Base-by-base conservation (phyloP, 1,284 basidiomycete species). In the Ustilago sp. region DNA sequence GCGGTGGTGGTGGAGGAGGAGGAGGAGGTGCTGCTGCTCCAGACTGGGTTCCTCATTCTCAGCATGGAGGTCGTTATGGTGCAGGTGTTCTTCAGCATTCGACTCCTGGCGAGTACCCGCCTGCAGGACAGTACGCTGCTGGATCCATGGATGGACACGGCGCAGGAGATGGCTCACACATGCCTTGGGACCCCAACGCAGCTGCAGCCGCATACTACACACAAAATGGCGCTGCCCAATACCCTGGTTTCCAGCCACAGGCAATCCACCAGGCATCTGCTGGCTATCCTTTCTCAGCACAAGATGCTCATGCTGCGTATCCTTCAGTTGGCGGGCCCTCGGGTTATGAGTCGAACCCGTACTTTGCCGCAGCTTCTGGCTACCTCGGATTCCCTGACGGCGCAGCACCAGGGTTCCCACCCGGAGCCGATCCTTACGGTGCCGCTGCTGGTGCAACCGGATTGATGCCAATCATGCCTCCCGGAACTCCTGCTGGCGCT, bases 321-420 rank as follows among this genome's bases (percentile, higher is more conserved):
- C 47, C 55, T 15, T 61, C 53, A 31, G 36, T 59, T 6, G 61
- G 59, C 51, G 62, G 57, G 28, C 51, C 59, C 8, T 65, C 71
- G 2, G 74, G 57, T 11, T 74, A 62, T 50, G 72, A 76, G 13
- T 15, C 68, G 6, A 82, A 81, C 48, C 68, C 79, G 7, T 82
- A 82, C 64, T 79, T 80, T 68, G 77, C 74, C 8, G 79, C 79
- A 35, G 80, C 80, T 5, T 67, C 72, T 6, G 77, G 77, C 41
- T 79, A 79, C 38, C 68, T 75, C 23, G 78, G 78, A 51, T 80
- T 71, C 36, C 78, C 77, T 19, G 74, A 77, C 19, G 74, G 74
- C 38, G 62, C 63, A 13, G 68, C 69, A 8, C 71, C 75, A 11
- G 63, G 65, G n/a, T 77, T 69, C 52, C 75, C 71, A 17, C 75